Percentiles rank a stretch among this genome's conserved stretches.
phyloP scores from a whole-genome alignment of 345 rosid species.

The Eucalyptus grandis region DNA sequence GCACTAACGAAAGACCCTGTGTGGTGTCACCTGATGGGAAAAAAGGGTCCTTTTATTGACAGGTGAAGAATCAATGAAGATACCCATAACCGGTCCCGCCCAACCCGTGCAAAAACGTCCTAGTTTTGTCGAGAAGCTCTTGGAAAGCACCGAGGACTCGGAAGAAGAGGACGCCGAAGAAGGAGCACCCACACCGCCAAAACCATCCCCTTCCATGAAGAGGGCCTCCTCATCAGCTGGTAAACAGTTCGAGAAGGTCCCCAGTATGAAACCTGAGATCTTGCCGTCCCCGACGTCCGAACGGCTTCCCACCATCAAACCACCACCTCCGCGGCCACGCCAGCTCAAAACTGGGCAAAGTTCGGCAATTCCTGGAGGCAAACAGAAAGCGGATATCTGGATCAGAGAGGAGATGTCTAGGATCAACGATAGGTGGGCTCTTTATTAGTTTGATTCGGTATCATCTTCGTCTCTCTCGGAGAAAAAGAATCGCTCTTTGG shows the following conservation, averaged over 20 bases:
- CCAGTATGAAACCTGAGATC: background rate
- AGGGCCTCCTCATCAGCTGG: slow-evolving; percentile 8
- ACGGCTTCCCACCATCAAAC: background rate
- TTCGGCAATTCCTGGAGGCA: slow-evolving; percentile 1
- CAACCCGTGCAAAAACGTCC: background rate
- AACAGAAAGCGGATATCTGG: slow-evolving; percentile 42
- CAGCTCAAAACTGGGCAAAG: background rate
- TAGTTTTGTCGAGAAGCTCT: background rate
- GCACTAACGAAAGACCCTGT: background rate
- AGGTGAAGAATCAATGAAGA: background rate
- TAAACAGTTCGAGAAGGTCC: background rate
- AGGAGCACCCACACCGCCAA: background rate
- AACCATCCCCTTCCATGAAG: slow-evolving; percentile 5
- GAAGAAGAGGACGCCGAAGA: background rate
- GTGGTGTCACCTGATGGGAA: background rate
- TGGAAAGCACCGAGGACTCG: background rate
- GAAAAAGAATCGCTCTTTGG: background rate
- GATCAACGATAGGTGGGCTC: slow-evolving; percentile 31
- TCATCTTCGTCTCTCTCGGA: background rate
- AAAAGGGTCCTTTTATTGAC: background rate
- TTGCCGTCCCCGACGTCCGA: background rate
- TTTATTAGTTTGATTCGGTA: background rate
- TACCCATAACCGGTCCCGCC: background rate
- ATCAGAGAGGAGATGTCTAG: slow-evolving; percentile 37
- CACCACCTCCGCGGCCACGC: background rate